A percentile compares a stretch with the other conserved stretches of the same genome.
phyloP scores from a whole-genome alignment of 805 yeast species.

The Yarrowia sp. region DNA sequence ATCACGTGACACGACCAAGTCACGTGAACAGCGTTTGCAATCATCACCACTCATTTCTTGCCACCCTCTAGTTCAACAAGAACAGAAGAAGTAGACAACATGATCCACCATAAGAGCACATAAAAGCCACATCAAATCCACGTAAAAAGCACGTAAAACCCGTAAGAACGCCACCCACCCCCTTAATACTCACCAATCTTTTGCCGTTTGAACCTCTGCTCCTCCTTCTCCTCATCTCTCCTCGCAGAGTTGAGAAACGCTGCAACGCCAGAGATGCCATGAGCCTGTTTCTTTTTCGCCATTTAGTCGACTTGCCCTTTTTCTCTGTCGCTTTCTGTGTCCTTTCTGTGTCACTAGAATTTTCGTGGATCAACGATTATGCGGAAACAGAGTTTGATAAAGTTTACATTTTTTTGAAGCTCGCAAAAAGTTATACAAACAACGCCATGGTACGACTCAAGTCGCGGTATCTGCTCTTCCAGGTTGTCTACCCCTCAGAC shows the following conservation, averaged over 20 bases:
- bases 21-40: background rate
- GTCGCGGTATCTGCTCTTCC: conserved; percentile 80
- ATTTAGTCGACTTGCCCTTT: background rate
- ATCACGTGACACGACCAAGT: background rate
- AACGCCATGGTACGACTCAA: conserved; percentile 83
- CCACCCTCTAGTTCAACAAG: no score
- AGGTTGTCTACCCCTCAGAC: conserved; percentile 62
- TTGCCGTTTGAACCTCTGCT: background rate
- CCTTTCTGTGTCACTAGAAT: background rate
- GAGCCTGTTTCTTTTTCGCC: background rate
- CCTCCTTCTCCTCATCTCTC: background rate
- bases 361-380: background rate
- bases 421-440: no score
- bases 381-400: background rate
- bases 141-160: no score
- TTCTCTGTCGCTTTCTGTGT: background rate
- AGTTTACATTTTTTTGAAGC: background rate
- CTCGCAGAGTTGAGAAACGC: background rate
- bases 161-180: background rate
- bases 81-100: no score
- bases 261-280: background rate
- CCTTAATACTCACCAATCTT: background rate
- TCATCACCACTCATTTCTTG: no score
- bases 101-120: no score
- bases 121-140: no score